These are phyloP conservation scores for Vachellia pachyceras DNA, from an alignment of 306 rosid species.

Conservation along the genomic window DNA sequence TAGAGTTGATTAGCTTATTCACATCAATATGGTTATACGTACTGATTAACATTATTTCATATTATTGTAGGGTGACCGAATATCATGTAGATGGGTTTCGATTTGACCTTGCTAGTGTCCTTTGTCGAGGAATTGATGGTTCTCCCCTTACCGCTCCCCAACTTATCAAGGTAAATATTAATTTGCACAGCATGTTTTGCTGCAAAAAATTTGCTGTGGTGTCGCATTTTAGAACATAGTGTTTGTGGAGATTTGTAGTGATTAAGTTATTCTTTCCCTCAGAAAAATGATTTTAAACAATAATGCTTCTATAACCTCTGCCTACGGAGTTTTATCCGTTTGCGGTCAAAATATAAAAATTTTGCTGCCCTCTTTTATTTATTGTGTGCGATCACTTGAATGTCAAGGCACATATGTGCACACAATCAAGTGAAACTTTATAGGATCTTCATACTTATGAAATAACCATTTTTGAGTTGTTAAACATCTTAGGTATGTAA, in stretches of 20 bases:
- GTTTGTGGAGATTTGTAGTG: slow-evolving; percentile 6
- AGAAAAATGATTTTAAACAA: slow-evolving; percentile 9
- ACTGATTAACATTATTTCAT: slow-evolving; percentile 14
- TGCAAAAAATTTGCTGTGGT: neutral
- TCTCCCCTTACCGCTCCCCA: slow-evolving; percentile 87
- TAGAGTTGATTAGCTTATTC: slow-evolving; percentile 7
- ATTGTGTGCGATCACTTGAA: neutral
- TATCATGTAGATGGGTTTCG: slow-evolving; percentile 97
- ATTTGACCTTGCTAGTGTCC: slow-evolving; percentile 93
- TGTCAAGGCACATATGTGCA: neutral
- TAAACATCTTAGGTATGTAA: slow-evolving; percentile 14
- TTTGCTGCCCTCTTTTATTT: neutral
- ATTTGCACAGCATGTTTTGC: too few relatives aligned
- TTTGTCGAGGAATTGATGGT: slow-evolving; percentile 94
- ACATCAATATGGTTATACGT: slow-evolving; percentile 11
- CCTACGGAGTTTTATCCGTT: neutral
- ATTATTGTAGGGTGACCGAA: slow-evolving; percentile 76
- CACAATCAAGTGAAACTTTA: neutral
- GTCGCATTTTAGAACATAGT: slow-evolving; percentile 6
- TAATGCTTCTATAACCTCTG: neutral
- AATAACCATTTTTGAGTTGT: neutral
- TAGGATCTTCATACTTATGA: neutral
- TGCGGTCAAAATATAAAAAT: neutral
- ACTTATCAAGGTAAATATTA: slow-evolving; percentile 67
- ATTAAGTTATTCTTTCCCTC: slow-evolving; percentile 17